Evolutionary conservation across 2,329 filamentous ascomycete genomes (phyloP), one percentile per base, ranked within the genome.

Genomic region (Sporothrix pallida): DNA sequence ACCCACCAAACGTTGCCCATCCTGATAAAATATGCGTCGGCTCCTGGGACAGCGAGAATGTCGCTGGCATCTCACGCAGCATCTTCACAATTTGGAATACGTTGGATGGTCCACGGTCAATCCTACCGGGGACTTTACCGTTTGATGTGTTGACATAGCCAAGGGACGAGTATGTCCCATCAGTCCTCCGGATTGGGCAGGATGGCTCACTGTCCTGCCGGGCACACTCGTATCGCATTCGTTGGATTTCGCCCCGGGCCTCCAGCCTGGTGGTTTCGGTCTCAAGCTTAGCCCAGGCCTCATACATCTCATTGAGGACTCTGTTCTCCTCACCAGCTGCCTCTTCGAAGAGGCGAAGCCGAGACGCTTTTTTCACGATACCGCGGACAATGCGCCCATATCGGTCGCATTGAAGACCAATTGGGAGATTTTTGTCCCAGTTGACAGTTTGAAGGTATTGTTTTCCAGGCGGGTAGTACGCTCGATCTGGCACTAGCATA

Each of bases 361-460:
- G 74, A 0, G 76, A 75, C 0, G 83, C 84, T 20, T 81, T 80
- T 0, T 44, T 48, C 0, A 81, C 23, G 12, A 85, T 81, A 0
- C 68, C 23, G 3, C 75, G 68, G 0, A 81, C 80, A 0, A 83
- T 73, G 5, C 77, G 76, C 2, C 78, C 77, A 15, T 82, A 80
- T 0, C 78, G 78, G 48, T 85, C 83, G 42, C 83, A 81, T 48
- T 86, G 84, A 15, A 83, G 78, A 0, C 77, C 78, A 1, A 76
- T 75, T 0, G 83, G 82, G 1, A 83, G 70, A 2, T 74, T 1
- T 0, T 72, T 0, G 58, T 81, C 75, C 83, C 84, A 86, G 0
- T 3, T 26, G 1, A 80, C 81, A 0, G 75, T 81, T 52, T 84
- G 83, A 74, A 83, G 80, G 0, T 80, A 58, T 2, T 78, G 78